Evolutionary conservation across 192 early-diverging fungal species (phyloP).

Genomic region (Entomortierella chlamydospora): DNA sequence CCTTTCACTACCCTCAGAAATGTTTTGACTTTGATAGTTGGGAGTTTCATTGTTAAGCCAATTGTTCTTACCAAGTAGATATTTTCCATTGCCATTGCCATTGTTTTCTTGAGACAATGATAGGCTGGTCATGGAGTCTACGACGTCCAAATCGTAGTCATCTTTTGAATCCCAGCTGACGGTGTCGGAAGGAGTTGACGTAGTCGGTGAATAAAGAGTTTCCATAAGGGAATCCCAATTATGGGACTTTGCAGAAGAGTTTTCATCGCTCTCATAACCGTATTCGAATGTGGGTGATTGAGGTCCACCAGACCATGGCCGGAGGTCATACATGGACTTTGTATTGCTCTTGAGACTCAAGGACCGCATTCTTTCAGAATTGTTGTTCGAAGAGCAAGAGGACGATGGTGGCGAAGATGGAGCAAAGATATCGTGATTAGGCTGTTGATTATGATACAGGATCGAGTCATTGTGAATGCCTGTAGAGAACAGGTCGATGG

Average conservation of each 20-base stretch:
- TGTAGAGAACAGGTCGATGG: not conserved
- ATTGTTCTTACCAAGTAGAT: constrained; percentile 37
- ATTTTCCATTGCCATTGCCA: constrained; percentile 52
- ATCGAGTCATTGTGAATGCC: not conserved
- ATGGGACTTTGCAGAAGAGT: constrained; percentile 14
- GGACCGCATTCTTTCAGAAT: constrained; percentile 26
- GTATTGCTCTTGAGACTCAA: constrained; percentile 50
- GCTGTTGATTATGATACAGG: constrained; percentile 1
- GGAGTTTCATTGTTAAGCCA: too few species aligned
- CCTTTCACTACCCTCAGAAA: too few species aligned
- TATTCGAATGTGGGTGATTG: constrained; percentile 11
- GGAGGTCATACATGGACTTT: constrained; percentile 52
- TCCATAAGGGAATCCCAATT: constrained; percentile 54
- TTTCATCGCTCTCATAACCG: constrained; percentile 45
- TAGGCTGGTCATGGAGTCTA: constrained; percentile 23
- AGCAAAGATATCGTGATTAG: not conserved
- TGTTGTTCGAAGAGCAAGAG: constrained; percentile 1
- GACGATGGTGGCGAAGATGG: constrained; percentile 4
- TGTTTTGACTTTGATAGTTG: too few species aligned
- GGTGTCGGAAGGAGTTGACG: constrained; percentile 22
- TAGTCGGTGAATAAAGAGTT: constrained; percentile 37
- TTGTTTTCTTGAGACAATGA: constrained; percentile 9
- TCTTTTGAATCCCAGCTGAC: constrained; percentile 34
- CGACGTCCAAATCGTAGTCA: constrained; percentile 20
- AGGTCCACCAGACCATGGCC: constrained; percentile 37